Conservation (phyloP, 306 rosid genomes). For the Medicago arabica region DNA sequence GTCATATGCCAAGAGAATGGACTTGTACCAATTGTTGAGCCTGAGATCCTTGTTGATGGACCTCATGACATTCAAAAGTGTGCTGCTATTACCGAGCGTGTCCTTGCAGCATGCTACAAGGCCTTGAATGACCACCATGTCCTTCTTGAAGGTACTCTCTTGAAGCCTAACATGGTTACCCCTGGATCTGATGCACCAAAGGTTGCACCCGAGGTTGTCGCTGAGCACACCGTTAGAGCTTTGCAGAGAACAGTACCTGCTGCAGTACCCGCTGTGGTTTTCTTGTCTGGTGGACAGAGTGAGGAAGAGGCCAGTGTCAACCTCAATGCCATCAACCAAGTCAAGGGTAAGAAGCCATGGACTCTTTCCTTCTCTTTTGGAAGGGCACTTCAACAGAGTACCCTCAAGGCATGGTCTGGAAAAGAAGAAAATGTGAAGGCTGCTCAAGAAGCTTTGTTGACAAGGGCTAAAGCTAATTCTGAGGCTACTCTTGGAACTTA, state of each 20-base stretch:
- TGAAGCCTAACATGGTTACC: conserved; percentile 59
- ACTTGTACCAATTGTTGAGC: conserved; percentile 53
- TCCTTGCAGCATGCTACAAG: conserved; percentile 52
- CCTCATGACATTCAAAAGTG: conserved; percentile 51
- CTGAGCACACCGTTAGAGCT: conserved; percentile 51
- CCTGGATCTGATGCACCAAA: conserved; percentile 47
- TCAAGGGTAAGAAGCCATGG: conserved; percentile 58
- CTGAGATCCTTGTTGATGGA: conserved; percentile 59
- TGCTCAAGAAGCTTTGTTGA: conserved; percentile 46
- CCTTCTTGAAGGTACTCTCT: conserved; percentile 50
- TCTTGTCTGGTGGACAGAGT: conserved; percentile 56
- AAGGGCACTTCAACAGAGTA: conserved; percentile 58
- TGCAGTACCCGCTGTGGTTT: conserved; percentile 51
- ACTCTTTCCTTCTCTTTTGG: conserved; percentile 54
- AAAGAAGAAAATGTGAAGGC: conserved; percentile 50
- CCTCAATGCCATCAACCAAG: conserved; percentile 53
- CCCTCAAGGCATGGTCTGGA: conserved; percentile 53
- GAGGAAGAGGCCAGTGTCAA: conserved; percentile 50
- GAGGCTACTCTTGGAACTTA: conserved; percentile 53
- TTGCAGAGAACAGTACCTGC: conserved; percentile 49
- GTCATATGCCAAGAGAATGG: conserved; percentile 57
- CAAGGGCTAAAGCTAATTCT: conserved; percentile 52
- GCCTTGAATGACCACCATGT: conserved; percentile 55
- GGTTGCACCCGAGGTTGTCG: conserved; percentile 51
- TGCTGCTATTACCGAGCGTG: conserved; percentile 42